Evolutionary conservation across 805 yeast species (phyloP).

Genomic region (Nakazawaea ernobii): DNA sequence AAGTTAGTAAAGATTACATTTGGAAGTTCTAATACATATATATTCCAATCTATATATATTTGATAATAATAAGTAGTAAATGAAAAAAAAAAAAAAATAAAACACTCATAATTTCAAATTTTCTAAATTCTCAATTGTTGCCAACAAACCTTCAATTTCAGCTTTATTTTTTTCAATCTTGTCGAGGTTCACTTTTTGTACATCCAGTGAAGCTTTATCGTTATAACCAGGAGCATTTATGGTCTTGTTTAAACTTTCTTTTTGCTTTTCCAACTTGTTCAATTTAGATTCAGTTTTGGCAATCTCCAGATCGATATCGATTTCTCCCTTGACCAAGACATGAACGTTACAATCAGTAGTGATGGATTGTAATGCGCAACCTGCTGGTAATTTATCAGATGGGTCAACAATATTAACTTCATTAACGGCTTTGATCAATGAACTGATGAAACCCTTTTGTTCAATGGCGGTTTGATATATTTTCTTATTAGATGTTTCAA

Average conservation of each 20-base stretch:
- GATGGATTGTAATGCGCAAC: slow-evolving; percentile 83
- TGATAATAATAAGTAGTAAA: too few relatives aligned
- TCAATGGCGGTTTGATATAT: slow-evolving; percentile 48
- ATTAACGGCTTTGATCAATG: slow-evolving; percentile 88
- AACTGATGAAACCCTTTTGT: slow-evolving; percentile 82
- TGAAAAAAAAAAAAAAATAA: neutral
- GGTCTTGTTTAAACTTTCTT: slow-evolving; percentile 62
- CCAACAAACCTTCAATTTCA: slow-evolving; percentile 84
- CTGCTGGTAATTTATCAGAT: slow-evolving; percentile 65
- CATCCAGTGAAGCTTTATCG: slow-evolving; percentile 77
- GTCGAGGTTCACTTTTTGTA: slow-evolving; percentile 67
- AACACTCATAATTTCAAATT: slow-evolving; percentile 62
- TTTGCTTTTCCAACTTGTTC: slow-evolving; percentile 53
- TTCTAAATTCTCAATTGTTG: slow-evolving; percentile 80
- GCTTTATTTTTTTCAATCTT: slow-evolving; percentile 70
- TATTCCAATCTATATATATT: too few relatives aligned
- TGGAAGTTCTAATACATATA: slow-evolving; percentile 52
- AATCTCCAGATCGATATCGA: slow-evolving; percentile 90
- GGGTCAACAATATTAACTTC: slow-evolving; percentile 58
- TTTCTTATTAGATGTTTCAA: slow-evolving; percentile 56
- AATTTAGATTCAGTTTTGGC: slow-evolving; percentile 75
- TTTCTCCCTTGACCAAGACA: slow-evolving; percentile 87
- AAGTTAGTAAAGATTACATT: slow-evolving; percentile 48
- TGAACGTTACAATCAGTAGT: slow-evolving; percentile 80
- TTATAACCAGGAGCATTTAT: slow-evolving; percentile 72